Conservation (phyloP, 257 asterid genomes). For the Lithospermum erythrorhizon region DNA sequence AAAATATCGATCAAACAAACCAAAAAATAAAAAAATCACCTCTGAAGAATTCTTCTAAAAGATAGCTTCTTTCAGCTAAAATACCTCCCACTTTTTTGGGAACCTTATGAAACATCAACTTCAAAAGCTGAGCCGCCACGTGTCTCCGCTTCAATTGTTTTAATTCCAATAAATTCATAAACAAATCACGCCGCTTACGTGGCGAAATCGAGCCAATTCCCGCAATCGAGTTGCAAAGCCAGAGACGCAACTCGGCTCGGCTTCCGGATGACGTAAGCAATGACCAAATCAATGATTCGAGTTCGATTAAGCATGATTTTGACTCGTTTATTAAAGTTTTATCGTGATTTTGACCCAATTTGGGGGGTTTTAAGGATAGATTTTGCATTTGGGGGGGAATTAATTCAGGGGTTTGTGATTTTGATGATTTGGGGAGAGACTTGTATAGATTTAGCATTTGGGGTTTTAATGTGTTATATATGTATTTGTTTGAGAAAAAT, state of each 20-base stretch:
- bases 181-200: slow-evolving; percentile 47
- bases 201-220: slow-evolving; percentile 47
- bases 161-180: slow-evolving; percentile 47
- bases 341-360: neutral
- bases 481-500: no score
- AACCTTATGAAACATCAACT: slow-evolving; percentile 51
- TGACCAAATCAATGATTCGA: slow-evolving; percentile 56
- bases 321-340: slow-evolving; percentile 10
- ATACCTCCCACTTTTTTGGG: slow-evolving; percentile 62
- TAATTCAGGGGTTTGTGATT: no score
- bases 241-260: slow-evolving; percentile 77
- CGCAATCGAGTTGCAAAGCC: slow-evolving; percentile 69
- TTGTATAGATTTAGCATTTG: no score
- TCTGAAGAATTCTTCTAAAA: slow-evolving; percentile 62
- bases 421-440: no score
- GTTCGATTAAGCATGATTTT: slow-evolving; percentile 26
- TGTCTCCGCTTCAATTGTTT: slow-evolving; percentile 30
- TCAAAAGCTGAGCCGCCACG: slow-evolving; percentile 65
- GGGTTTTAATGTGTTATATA: no score
- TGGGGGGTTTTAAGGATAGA: neutral
- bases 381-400: neutral
- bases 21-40: slow-evolving; percentile 18
- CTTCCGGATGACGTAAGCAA: slow-evolving; percentile 47
- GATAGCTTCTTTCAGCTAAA: slow-evolving; percentile 59
- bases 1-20: neutral